A percentile compares a stretch with the other conserved stretches of the same genome.
Evolutionary conservation across 1,139 yeast genomes (phyloP).

Genomic region (Suhomyces bokatorum): DNA sequence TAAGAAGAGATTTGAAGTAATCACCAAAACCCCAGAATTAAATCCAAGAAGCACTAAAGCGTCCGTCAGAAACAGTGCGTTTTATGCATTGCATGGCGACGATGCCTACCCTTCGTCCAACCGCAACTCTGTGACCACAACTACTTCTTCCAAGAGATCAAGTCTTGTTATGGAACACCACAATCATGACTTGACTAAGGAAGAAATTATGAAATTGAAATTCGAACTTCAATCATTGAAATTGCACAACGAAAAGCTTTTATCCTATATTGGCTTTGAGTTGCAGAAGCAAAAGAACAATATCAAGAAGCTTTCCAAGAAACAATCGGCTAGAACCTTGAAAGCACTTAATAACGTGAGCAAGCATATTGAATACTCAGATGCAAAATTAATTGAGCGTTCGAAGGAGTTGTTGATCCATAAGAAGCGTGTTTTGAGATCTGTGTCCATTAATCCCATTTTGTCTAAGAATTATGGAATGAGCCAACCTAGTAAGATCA

Average conservation of each 20-base stretch:
- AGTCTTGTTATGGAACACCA: slow-evolving; percentile 36
- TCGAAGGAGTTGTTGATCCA: slow-evolving; percentile 44
- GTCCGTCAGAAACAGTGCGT: slow-evolving; percentile 26
- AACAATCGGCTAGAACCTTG: slow-evolving; percentile 29
- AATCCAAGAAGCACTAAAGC: slow-evolving; percentile 3
- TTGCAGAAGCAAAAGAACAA: slow-evolving; percentile 51
- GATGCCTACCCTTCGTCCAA: slow-evolving; percentile 20
- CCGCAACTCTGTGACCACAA: slow-evolving; percentile 23
- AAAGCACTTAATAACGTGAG: slow-evolving; percentile 20
- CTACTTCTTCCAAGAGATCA: slow-evolving; percentile 40
- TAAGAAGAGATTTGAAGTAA: slow-evolving; percentile 13
- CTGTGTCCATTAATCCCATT: slow-evolving; percentile 47
- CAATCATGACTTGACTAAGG: slow-evolving; percentile 42
- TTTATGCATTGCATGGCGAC: slow-evolving; percentile 27
- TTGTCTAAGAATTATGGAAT: slow-evolving; percentile 29
- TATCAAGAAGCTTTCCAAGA: slow-evolving; percentile 42
- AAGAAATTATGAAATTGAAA: slow-evolving; percentile 52
- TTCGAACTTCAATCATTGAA: slow-evolving; percentile 56
- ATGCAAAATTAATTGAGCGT: slow-evolving; percentile 51
- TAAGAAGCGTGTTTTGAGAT: slow-evolving; percentile 46
- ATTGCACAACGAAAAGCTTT: slow-evolving; percentile 55
- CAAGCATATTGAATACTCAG: slow-evolving; percentile 49
- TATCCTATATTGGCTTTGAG: slow-evolving; percentile 59
- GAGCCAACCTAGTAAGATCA: neutral
- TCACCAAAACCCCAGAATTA: slow-evolving; percentile 14